Conservation (phyloP, 2,329 filamentous ascomycete species). For the Seiridium unicorne region DNA sequence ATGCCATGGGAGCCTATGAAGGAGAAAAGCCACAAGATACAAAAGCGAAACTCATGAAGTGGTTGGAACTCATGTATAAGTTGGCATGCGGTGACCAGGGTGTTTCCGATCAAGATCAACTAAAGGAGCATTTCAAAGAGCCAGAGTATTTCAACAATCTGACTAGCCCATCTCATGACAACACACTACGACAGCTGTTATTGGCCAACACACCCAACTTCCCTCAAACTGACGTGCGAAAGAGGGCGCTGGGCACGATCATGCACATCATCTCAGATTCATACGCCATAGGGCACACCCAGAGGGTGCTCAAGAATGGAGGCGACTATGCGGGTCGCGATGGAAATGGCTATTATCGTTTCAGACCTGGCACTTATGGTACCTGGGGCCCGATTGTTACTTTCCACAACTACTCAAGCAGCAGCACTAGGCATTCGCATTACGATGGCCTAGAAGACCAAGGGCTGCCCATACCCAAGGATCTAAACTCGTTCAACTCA, state of each 20-base stretch:
- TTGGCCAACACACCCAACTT: slow-evolving; percentile 3
- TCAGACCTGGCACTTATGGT: not conserved
- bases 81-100: not conserved
- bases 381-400: not conserved
- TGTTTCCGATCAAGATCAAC: too few relatives aligned
- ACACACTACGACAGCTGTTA: not conserved
- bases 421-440: not conserved
- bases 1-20: slow-evolving; percentile 6
- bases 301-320: slow-evolving; percentile 4
- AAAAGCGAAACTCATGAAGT: not conserved
- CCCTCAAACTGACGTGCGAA: not conserved
- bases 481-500: not conserved
- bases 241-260: slow-evolving; percentile 11
- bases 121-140: too few relatives aligned
- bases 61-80: not conserved
- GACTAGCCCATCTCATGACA: not conserved
- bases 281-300: slow-evolving; percentile 13
- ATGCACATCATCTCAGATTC: slow-evolving; percentile 15
- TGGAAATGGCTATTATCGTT: too few relatives aligned
- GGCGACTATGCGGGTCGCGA: too few relatives aligned
- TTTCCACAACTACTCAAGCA: not conserved
- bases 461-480: not conserved
- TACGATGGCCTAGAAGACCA: not conserved
- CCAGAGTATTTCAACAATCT: not conserved
- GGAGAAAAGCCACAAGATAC: slow-evolving; percentile 9